Evolutionary conservation across 2,329 filamentous ascomycete genomes (phyloP), one percentile per base, ranked within the genome.

Genomic region (Phoma sp.): DNA sequence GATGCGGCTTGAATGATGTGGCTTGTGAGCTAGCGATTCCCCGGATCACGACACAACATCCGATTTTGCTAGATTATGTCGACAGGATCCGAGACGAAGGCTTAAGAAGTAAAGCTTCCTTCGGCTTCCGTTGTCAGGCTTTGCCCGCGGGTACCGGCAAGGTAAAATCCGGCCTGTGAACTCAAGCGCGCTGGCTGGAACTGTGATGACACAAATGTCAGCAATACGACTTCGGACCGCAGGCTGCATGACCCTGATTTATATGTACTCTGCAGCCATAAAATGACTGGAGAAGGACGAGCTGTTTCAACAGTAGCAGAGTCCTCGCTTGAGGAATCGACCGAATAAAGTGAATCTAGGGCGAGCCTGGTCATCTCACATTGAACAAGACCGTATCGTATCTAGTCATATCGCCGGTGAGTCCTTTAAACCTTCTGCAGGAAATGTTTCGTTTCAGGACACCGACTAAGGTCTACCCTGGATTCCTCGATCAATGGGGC

Each of bases 141-240:
- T 29, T 29, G 27, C 27, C 27, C 27, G 9, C 27, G 27, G 27
- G 27, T 29, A 35, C 22, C 23, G 39, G 22, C 33, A 23, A 39
- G 27, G 32, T 35, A 33, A 6, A 10, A 14, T 27, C 18, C 36
- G 13, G 18, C n/a, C 29, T 36, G 22, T 39, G 13, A 38, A 14
- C 32, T 37, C 29, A 29, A 39, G 37, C 25, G 32, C 30, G 36
- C 14, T 25, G 18, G 24, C 24, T 37, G 37, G 24, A 25, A 30
- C 44, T 7, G 14, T 22, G 24, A 33, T 37, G 29, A 22, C 27
- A 29, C 27, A 29, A 29, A 29, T 18, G 46, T 55, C 52, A 55
- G 46, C 46, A 55, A 33, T 37, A 55, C 52, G 52, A 42, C 4
- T 45, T 49, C 41, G 42, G 52, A 42, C 46, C 47, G 52, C 41